Percentiles rank a stretch among this genome's conserved stretches.
These are phyloP conservation scores for Carex sylvatica DNA, from an alignment of 202 grass and related monocot genomes.

Conservation along the genomic window DNA sequence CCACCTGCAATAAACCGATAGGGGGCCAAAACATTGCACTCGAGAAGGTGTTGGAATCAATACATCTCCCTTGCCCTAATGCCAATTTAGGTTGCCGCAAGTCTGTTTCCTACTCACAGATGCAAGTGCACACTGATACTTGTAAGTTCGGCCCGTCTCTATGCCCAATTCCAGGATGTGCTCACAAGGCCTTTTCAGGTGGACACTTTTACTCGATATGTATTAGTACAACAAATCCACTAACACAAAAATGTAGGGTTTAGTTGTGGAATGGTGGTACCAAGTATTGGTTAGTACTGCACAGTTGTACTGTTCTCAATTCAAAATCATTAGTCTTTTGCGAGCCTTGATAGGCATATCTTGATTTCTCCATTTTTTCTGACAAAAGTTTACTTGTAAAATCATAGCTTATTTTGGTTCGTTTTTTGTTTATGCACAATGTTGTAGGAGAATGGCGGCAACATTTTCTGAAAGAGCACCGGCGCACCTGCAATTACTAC, in stretches of 20 bases:
- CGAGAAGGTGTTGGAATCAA: conserved; percentile 72
- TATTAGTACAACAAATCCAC: not conserved
- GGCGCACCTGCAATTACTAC: conserved; percentile 21
- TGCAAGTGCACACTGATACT: conserved; percentile 39
- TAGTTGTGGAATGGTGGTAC: not conserved
- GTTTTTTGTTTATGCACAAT: not conserved
- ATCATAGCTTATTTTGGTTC: not conserved
- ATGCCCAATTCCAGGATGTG: conserved; percentile 46
- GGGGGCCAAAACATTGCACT: conserved; percentile 43
- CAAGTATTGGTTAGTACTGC: not conserved
- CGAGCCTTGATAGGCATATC: not conserved
- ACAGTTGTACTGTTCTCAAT: not conserved
- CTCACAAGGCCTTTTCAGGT: conserved; percentile 38
- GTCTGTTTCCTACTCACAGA: conserved; percentile 38
- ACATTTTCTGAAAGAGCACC: conserved; percentile 55
- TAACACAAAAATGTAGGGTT: not conserved
- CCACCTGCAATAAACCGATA: conserved; percentile 28
- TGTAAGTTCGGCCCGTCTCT: conserved; percentile 41
- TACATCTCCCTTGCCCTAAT: conserved; percentile 42
- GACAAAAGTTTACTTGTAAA: not conserved
- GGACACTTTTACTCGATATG: not conserved
- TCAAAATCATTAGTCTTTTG: not conserved
- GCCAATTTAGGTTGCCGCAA: conserved; percentile 50
- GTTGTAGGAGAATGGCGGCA: conserved; percentile 36
- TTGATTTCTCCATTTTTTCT: not conserved